Evolutionary conservation across 441 rosid genomes (phyloP).

Genomic region (Croton setiger): DNA sequence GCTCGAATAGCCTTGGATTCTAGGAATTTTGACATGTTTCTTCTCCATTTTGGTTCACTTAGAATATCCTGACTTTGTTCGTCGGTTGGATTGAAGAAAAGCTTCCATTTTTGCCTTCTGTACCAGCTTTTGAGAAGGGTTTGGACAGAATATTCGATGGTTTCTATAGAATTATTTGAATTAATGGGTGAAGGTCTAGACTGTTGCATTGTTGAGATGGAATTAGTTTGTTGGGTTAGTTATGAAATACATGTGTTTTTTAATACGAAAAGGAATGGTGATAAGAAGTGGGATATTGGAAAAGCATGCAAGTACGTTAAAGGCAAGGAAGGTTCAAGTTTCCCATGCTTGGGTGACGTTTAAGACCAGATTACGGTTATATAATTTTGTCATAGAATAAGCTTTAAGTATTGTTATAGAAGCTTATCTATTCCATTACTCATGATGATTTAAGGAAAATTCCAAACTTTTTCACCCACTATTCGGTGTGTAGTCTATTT

Average conservation of each 20-base stretch:
- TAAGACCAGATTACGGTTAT: slow-evolving; percentile 17
- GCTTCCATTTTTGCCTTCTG: slow-evolving; percentile 52
- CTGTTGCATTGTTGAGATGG: background rate
- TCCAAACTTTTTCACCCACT: too few species aligned
- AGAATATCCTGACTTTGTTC: background rate
- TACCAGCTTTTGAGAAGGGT: slow-evolving; percentile 44
- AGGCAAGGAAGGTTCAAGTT: background rate
- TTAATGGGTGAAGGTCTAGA: slow-evolving; percentile 8
- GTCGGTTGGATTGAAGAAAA: slow-evolving; percentile 19
- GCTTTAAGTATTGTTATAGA: slow-evolving; percentile 13
- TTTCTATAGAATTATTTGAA: slow-evolving; percentile 31
- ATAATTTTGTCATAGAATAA: slow-evolving; percentile 9
- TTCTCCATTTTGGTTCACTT: slow-evolving; percentile 44
- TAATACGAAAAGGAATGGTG: background rate
- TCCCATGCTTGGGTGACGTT: slow-evolving; percentile 21
- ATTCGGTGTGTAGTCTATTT: too few species aligned
- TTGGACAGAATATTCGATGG: slow-evolving; percentile 38
- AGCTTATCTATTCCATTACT: too few species aligned
- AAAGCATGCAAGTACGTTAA: background rate
- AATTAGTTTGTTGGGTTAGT: slow-evolving; percentile 5
- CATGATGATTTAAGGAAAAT: too few species aligned
- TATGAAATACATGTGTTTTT: background rate
- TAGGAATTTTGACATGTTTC: slow-evolving; percentile 30
- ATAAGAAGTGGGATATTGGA: background rate
- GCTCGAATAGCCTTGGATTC: slow-evolving; percentile 43